Base-by-base conservation (phyloP, 495 filamentous ascomycete species). In the Diplogelasinospora grovesii region DNA sequence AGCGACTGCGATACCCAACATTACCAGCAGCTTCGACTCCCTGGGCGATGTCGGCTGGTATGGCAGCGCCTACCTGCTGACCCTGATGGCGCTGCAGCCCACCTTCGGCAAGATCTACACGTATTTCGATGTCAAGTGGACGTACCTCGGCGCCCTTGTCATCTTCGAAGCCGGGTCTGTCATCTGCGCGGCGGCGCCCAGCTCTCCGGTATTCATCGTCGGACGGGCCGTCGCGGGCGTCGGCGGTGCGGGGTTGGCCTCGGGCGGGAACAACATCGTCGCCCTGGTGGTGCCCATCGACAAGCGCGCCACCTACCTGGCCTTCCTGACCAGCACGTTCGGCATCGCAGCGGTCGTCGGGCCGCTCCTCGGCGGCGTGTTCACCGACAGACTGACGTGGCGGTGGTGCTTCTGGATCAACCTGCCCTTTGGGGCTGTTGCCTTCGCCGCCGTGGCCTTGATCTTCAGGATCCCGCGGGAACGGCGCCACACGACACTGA, bases 351-450 rank as follows among this genome's bases (percentile, higher is more conserved):
- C 32, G 5, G 32, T 35, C 14, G 5, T 35, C 14, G 32, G 32
- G 19, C 32, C 32, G 7, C 8, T 35, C 8, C 6, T 35, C 14
- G 32, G 32, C 32, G 32, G 32, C 8, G 32, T 35, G 7, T 20
- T 35, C 16, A 20, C 16, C 19, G 32, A 35, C 9, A 20, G 32
- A 5, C 32, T 35, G 14, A 20, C 14, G 7, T 35, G 32, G 32
- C 32, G 32, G 7, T 35, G 18, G 8, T 35, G 32, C 22, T 35
- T 35, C n/a, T 35, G 32, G 32, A 35, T 35, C 16, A 35, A 35
- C n/a, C 25, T 27, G 7, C n/a, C 8, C 7, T n/a, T 27, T 27
- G 25, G 25, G 8, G 25, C 8, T 27, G 25, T 7, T 27, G 25
- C 25, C n/a, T 27, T n/a, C n/a, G n/a, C n/a, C 7, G 7, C 25